Evolutionary conservation across 78 protist species (phyloP), one percentile per base, ranked within the genome.

Genomic region (Dictyostelium discoideum): DNA sequence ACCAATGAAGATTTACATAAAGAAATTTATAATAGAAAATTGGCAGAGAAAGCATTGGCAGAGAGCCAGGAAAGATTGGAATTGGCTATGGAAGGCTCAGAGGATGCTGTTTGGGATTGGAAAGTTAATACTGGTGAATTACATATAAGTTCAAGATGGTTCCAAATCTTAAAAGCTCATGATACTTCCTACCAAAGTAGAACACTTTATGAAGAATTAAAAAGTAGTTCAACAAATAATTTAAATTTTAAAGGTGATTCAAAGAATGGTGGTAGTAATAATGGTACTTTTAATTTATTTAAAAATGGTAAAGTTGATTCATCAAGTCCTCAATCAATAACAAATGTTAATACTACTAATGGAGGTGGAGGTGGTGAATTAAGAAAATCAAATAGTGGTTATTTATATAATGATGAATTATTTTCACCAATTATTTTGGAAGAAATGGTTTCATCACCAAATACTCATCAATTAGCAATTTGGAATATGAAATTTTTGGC

Each of bases 21-120:
- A 65, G 94, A 88, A 73, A 88, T 88, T n/a, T 88, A 42, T 29
- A 88, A 88, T 63, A 24, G 94, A 39, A 88, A 88, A 29, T 63
- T 88, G 3, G 94, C 94, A 4, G 94, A 88, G 39, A 60, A 85
- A 7, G 94, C 94, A 13, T 46, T 88, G 29, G 94, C 94, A 6
- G 94, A 88, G 54, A 65, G 82, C 48, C 94, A 88, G 54, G 94
- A 88, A 32, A 48, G 94, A n/a, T 67, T 88, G n/a, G 94, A 88
- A 20, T 37, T 88, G 29, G 94, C 94, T 20, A 88, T 88, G 94
- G 94, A 88, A 79, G 94, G 94, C 14, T 79, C 86, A 39, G 94
- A 88, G 32, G 94, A 88, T 46, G 94, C 94, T 0, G 94, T 88
- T 7, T 88, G 94, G 94, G 94, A 88, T 81, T 88, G 94, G 94